Percentiles rank a stretch among this genome's conserved stretches.
Evolutionary conservation across 1,284 basidiomycete genomes (phyloP).

Genomic region (Cystobasidium sp.): DNA sequence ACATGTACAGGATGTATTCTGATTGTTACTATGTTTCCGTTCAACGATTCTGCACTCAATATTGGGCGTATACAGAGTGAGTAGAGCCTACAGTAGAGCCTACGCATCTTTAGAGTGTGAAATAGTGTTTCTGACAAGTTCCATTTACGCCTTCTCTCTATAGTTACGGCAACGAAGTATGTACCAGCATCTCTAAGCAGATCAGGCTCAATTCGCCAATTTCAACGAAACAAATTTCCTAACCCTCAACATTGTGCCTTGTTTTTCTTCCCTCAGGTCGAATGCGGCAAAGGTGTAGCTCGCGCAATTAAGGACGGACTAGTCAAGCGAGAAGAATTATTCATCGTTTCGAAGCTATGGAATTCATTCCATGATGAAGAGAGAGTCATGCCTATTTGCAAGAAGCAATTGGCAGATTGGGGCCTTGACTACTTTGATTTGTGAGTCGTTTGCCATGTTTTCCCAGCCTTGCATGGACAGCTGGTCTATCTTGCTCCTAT

Average conservation of each 20-base stretch:
- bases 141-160: not conserved
- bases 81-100: not conserved
- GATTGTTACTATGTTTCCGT: too few relatives aligned
- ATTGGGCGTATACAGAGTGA: too few relatives aligned
- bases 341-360: conserved; percentile 66
- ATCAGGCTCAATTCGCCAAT: too few relatives aligned
- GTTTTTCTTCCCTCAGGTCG: conserved; percentile 51
- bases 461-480: too few relatives aligned
- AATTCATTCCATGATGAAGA: conserved; percentile 77
- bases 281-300: conserved; percentile 58
- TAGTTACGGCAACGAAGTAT: conserved; percentile 58
- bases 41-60: too few relatives aligned
- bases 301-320: conserved; percentile 59
- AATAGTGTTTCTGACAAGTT: too few relatives aligned
- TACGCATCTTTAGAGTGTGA: too few relatives aligned
- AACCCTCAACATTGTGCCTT: not conserved
- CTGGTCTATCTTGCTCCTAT: too few relatives aligned
- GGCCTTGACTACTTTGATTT: conserved; percentile 66
- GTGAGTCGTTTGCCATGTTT: too few relatives aligned
- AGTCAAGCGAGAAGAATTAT: conserved; percentile 60
- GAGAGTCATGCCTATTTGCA: conserved; percentile 61
- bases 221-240: not conserved
- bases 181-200: too few relatives aligned
- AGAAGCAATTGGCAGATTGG: conserved; percentile 73
- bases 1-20: not conserved